Conservation (phyloP, 768 basidiomycete genomes). For the Rubroboletus satanas region DNA sequence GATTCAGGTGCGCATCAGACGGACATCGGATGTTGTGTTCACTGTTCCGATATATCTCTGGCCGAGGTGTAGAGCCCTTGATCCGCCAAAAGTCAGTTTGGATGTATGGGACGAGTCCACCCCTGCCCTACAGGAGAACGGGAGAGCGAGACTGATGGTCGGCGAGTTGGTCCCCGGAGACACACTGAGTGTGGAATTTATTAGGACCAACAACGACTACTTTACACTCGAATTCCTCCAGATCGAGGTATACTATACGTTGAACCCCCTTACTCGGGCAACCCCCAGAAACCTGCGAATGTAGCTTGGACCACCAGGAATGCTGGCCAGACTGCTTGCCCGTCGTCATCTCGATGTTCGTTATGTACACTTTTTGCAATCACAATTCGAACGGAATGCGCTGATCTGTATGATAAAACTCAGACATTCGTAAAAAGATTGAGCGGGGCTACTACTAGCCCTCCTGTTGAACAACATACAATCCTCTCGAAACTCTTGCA, state of each 20-base stretch:
- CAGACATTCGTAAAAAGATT: not conserved
- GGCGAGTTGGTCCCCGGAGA: not conserved
- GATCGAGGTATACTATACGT: not conserved
- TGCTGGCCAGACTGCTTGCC: not conserved
- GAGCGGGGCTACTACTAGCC: no score
- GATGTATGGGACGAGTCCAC: not conserved
- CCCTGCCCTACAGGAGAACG: not conserved
- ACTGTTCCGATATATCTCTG: not conserved
- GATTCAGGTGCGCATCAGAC: not conserved
- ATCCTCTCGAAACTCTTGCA: not conserved
- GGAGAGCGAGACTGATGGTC: not conserved
- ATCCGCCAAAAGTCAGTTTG: not conserved
- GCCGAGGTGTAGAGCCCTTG: accelerated
- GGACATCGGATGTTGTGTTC: not conserved
- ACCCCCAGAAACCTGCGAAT: not conserved
- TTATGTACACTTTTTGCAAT: not conserved
- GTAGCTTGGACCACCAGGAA: not conserved
- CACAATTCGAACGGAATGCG: not conserved
- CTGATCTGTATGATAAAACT: not conserved
- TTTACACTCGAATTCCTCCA: not conserved
- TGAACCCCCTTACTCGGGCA: not conserved
- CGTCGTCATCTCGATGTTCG: not conserved
- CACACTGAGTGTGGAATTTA: not conserved
- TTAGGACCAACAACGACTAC: no score
- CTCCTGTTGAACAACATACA: not conserved